These are phyloP conservation scores for Aegilops tauschii DNA, from an alignment of 176 grass and related monocot genomes.

Conservation along the genomic window DNA sequence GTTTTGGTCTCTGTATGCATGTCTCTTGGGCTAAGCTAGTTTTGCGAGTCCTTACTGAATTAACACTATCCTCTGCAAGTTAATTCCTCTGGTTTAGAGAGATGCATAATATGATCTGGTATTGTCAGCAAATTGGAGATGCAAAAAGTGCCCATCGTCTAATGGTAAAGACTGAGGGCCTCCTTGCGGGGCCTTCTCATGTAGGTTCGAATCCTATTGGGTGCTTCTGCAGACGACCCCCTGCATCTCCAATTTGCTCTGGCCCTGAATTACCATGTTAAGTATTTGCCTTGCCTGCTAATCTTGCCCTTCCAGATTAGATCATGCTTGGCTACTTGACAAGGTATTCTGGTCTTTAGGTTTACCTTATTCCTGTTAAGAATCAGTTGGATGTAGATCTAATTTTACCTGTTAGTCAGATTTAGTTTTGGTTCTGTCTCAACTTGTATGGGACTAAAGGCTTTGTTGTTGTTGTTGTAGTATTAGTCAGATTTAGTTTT, in stretches of 20 bases:
- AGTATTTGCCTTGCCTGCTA: neutral
- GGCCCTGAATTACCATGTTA: neutral
- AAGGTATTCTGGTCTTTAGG: neutral
- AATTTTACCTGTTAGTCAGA: neutral
- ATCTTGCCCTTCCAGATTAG: neutral
- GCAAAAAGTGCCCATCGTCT: slow-evolving; percentile 36
- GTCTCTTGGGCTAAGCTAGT: neutral
- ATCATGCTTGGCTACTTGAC: neutral
- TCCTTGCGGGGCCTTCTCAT: slow-evolving; percentile 5
- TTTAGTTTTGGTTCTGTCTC: no score
- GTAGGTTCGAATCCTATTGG: slow-evolving; percentile 74
- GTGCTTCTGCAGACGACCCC: neutral
- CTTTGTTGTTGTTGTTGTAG: no score
- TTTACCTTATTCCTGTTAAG: neutral
- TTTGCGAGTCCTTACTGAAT: neutral
- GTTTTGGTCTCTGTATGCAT: neutral
- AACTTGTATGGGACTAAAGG: no score
- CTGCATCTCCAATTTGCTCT: slow-evolving; percentile 12
- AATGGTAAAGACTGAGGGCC: slow-evolving; percentile 47
- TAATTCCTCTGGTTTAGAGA: neutral
- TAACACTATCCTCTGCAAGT: neutral
- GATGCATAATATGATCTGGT: neutral
- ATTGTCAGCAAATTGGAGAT: slow-evolving; percentile 6
- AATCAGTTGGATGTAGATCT: no score
- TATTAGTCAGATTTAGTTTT: neutral